Conservation (phyloP, 2,329 filamentous ascomycete genomes). For the Trichoderma sp. region DNA sequence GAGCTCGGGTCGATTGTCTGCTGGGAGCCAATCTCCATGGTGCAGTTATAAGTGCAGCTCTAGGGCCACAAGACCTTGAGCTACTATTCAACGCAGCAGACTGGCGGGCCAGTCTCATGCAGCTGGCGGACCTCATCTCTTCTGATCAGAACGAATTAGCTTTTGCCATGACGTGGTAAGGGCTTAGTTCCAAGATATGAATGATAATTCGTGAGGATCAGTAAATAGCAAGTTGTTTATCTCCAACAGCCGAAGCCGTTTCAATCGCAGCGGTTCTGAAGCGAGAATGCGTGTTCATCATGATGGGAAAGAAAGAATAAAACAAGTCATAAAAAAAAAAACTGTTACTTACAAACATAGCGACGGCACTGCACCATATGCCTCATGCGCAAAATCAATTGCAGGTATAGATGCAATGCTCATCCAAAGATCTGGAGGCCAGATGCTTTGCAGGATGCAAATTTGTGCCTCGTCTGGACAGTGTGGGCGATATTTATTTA, state of each 20-base stretch:
- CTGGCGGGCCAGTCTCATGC: conserved; percentile 37
- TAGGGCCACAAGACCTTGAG: background rate
- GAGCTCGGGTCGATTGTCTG: conserved; percentile 14
- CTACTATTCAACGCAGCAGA: conserved; percentile 21
- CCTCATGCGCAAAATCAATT: conserved; percentile 2
- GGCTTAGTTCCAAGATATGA: conserved; percentile 7
- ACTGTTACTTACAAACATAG: conserved; percentile 40
- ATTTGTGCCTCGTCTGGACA: background rate
- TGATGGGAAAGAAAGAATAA: conserved; percentile 21
- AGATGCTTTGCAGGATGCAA: conserved; percentile 9
- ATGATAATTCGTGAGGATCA: conserved; percentile 29
- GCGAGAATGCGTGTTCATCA: conserved; percentile 46
- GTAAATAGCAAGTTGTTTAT: conserved; percentile 41
- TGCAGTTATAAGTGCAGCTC: background rate
- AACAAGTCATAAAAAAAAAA: background rate
- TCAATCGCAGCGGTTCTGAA: conserved; percentile 53
- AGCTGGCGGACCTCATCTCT: conserved; percentile 38
- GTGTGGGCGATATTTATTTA: conserved; percentile 5
- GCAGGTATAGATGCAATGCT: background rate
- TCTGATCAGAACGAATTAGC: conserved; percentile 35
- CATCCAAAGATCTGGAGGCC: background rate
- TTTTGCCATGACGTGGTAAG: conserved; percentile 34
- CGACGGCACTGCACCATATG: conserved; percentile 23
- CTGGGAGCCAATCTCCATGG: conserved; percentile 3
- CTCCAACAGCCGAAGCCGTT: conserved; percentile 42